Evolutionary conservation across 345 rosid species (phyloP), one percentile per base, ranked within the genome.

Genomic region (Cardamine resedifolia): DNA sequence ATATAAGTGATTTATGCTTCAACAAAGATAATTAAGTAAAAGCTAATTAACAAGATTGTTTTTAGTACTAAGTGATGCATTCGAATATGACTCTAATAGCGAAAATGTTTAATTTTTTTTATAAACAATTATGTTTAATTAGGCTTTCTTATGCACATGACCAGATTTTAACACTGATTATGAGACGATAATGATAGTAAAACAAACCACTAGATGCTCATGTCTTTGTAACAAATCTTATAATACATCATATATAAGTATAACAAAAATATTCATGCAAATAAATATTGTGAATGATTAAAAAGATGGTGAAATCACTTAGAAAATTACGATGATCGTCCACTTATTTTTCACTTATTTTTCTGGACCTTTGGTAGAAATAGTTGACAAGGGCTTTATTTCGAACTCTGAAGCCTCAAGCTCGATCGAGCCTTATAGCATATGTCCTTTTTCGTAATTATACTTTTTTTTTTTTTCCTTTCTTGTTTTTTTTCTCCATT

Each of bases 401-500:
- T 31, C 18, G 3, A 11, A 34, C 21, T 33, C 15, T 16, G 36
- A 43, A 56, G 71, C 71, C 47, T 44, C 0, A 43, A 63, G 26
- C 70, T 55, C 39, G 21, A 62, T 43, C 49, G 36, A 72, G 64
- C 70, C 77, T 49, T 20, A 49, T 58, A 66, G 66, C 77, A 12
- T 39, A 21, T 67, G 73, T 31, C 68, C 73, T 6, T 43, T 67
- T 38, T 43, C 73, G 78, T 75, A 67, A 68, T 67, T 49, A 53
- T 23, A 2, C 14, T 43, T 27, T n/a, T n/a, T n/a, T n/a, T n/a
- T n/a, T n/a, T n/a, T n/a, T n/a, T n/a, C n/a, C 3, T 12, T 4
- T 34, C 1, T 24, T 6, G 2, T 28, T 28, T 7, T 38, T 31
- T 7, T 4, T 5, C 1, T 44, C 39, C 33, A 49, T 33, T 58